Evolutionary conservation across 1,139 yeast species (phyloP).

Genomic region (Yamadazyma siamensis): DNA sequence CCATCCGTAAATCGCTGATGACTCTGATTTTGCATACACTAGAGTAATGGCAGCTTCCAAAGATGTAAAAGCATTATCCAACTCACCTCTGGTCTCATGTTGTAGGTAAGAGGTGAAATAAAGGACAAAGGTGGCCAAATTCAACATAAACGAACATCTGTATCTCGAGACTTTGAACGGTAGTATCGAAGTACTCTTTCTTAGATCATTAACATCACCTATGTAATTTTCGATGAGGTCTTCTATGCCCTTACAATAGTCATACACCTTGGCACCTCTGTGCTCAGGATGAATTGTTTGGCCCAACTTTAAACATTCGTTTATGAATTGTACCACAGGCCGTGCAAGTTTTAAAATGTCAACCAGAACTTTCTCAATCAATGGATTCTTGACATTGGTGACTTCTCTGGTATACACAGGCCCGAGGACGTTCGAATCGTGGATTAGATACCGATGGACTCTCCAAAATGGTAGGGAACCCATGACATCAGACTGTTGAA

Average conservation of each 20-base stretch:
- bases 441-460: slow-evolving; percentile 3
- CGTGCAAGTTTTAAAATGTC: slow-evolving; percentile 5
- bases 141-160: slow-evolving; percentile 3
- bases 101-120: slow-evolving; percentile 5
- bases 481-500: slow-evolving; percentile 6
- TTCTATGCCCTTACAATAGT: no score
- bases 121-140: slow-evolving; percentile 4
- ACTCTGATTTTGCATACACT: slow-evolving; percentile 7
- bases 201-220: slow-evolving; percentile 1
- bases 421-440: slow-evolving; percentile 9
- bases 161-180: slow-evolving; percentile 6
- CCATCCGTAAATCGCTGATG: no score
- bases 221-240: background rate
- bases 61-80: slow-evolving; percentile 3
- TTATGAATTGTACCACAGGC: slow-evolving; percentile 3
- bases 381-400: slow-evolving; percentile 7
- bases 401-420: slow-evolving; percentile 8
- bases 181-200: slow-evolving; percentile 4
- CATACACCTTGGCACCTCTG: no score
- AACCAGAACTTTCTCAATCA: slow-evolving; percentile 9
- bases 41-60: slow-evolving; percentile 4
- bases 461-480: slow-evolving; percentile 7
- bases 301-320: slow-evolving; percentile 2
- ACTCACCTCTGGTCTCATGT: slow-evolving; percentile 6
- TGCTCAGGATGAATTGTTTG: slow-evolving; percentile 5